phyloP scores from a whole-genome alignment of 257 asterid species.

The Jasminum sambac region DNA sequence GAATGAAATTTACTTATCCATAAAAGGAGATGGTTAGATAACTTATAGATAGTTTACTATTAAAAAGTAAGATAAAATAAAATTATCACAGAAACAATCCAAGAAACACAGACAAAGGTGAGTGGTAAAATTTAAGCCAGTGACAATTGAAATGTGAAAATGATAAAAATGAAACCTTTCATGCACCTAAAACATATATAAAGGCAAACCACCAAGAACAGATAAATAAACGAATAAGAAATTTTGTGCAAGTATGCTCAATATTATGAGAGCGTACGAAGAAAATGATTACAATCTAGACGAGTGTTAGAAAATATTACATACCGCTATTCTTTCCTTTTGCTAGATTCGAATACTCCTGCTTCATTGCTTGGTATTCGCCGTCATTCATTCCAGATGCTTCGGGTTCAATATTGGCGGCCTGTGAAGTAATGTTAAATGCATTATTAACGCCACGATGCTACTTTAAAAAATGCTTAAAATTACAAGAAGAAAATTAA shows the following conservation, averaged over 20 bases:
- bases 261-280: not conserved
- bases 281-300: not conserved
- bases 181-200: not conserved
- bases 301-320: constrained; percentile 8
- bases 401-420: constrained; percentile 71
- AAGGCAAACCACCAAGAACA: not conserved
- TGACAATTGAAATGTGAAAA: not conserved
- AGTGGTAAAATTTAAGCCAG: not conserved
- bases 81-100: too few species aligned
- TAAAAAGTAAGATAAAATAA: too few species aligned
- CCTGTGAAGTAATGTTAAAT: constrained; percentile 45
- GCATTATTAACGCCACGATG: not conserved
- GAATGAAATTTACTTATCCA: too few species aligned
- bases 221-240: not conserved
- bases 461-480: not conserved
- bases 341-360: constrained; percentile 53
- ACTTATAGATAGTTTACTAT: too few species aligned
- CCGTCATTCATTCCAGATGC: constrained; percentile 68
- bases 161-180: not conserved
- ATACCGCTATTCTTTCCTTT: constrained; percentile 70
- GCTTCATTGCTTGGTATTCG: constrained; percentile 69
- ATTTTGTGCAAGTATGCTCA: not conserved
- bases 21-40: too few species aligned
- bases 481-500: constrained; percentile 8
- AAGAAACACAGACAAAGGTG: not conserved